These are phyloP conservation scores for Bremia lactucae DNA, from an alignment of 352 stramenopile genomes.

Conservation along the genomic window DNA sequence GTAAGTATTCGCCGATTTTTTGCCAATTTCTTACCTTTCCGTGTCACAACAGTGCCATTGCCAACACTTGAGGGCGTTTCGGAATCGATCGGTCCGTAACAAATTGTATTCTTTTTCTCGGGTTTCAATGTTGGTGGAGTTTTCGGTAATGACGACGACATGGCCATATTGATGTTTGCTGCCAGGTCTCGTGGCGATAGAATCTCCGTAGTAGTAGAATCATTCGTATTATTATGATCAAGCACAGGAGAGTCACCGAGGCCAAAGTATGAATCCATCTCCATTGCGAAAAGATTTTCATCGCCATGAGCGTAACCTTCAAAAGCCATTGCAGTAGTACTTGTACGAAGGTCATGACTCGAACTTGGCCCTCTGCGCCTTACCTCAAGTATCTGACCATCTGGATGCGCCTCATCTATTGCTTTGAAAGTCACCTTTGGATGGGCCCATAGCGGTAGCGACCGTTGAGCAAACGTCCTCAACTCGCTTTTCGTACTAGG, in stretches of 20 bases:
- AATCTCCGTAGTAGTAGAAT: constrained; percentile 26
- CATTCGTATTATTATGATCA: constrained; percentile 19
- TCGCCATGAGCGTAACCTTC: constrained; percentile 31
- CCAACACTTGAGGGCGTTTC: constrained; percentile 3
- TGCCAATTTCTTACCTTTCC: constrained; percentile 30
- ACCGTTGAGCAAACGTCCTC: constrained; percentile 49
- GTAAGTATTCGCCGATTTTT: constrained; percentile 17
- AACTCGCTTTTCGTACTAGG: constrained; percentile 45
- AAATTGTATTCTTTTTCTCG: constrained; percentile 27
- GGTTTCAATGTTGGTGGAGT: constrained; percentile 21
- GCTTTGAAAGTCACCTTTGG: constrained; percentile 64
- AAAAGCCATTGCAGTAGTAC: constrained; percentile 14
- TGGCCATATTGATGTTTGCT: constrained; percentile 71
- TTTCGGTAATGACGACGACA: constrained; percentile 48
- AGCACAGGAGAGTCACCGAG: constrained; percentile 73
- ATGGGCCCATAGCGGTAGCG: constrained; percentile 62
- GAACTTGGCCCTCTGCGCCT: constrained; percentile 62
- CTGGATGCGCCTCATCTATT: constrained; percentile 35
- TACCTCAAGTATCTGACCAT: constrained; percentile 50
- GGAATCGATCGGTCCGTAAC: constrained; percentile 15
- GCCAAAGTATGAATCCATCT: constrained; percentile 83
- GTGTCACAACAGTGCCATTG: constrained; percentile 12
- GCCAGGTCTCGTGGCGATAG: constrained; percentile 44
- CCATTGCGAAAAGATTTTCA: constrained; percentile 72
- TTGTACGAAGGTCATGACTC: constrained; percentile 25